Percentiles rank a stretch among this genome's conserved stretches.
These are phyloP conservation scores for Paramecium sonneborni DNA, from an alignment of 73 alveolate species.

Conservation along the genomic window DNA sequence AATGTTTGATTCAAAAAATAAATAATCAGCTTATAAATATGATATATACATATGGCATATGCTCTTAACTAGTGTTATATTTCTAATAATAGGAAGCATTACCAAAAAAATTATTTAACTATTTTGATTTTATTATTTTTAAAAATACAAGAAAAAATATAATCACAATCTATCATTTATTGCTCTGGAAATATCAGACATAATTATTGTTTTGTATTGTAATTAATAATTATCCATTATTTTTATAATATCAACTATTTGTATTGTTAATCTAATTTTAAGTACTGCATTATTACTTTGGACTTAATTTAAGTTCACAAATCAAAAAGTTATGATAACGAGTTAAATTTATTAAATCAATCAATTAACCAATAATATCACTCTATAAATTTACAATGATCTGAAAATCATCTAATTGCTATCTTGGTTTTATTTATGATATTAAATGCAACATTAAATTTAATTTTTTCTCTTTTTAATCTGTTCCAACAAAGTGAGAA, in stretches of 20 bases:
- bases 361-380: neutral
- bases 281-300: constrained; percentile 10
- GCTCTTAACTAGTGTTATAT: neutral
- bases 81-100: neutral
- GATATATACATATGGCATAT: neutral
- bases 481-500: neutral
- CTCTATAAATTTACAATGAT: neutral
- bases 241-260: neutral
- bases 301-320: neutral
- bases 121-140: neutral
- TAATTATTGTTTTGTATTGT: neutral
- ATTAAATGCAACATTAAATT: neutral
- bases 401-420: neutral
- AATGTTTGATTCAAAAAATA: neutral
- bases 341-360: neutral
- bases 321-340: constrained; percentile 7
- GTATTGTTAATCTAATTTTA: neutral
- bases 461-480: neutral
- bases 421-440: neutral
- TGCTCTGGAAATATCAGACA: neutral
- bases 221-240: neutral
- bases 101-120: neutral
- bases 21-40: neutral
- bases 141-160: neutral
- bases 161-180: neutral